phyloP scores from a whole-genome alignment of 495 filamentous ascomycete species.

The Penicillium diatomitis region DNA sequence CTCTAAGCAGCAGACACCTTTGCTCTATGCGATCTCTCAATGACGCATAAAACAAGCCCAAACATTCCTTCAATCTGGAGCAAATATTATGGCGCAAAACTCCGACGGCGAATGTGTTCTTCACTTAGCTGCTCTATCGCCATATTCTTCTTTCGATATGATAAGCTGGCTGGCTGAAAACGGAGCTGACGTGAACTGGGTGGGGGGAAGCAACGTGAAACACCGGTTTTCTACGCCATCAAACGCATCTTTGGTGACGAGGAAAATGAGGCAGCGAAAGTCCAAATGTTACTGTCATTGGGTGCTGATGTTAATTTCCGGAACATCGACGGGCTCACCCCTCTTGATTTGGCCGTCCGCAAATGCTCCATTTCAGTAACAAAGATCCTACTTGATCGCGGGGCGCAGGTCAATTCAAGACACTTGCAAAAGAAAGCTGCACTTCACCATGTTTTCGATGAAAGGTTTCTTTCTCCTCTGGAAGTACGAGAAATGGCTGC shows the following conservation, averaged over 20 bases:
- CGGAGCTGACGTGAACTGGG: constrained; percentile 3
- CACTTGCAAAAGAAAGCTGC: constrained; percentile 1
- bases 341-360: constrained; percentile 1
- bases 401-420: background rate
- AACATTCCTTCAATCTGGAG: background rate
- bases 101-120: background rate
- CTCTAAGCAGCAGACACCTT: background rate
- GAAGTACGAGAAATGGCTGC: background rate
- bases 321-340: constrained; percentile 3
- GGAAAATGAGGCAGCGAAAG: background rate
- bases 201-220: constrained; percentile 1
- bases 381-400: background rate
- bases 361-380: background rate
- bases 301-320: constrained; percentile 1
- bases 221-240: constrained; percentile 3
- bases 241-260: background rate
- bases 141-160: background rate
- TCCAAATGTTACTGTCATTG: background rate
- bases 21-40: constrained; percentile 1
- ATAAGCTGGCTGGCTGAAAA: background rate
- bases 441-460: constrained; percentile 2
- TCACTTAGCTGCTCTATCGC: background rate
- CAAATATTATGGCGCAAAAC: background rate
- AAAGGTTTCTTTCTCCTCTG: background rate
- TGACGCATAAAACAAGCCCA: background rate